Base-by-base conservation (phyloP, 75 land plant genomes). In the Cupressus sempervirens region DNA sequence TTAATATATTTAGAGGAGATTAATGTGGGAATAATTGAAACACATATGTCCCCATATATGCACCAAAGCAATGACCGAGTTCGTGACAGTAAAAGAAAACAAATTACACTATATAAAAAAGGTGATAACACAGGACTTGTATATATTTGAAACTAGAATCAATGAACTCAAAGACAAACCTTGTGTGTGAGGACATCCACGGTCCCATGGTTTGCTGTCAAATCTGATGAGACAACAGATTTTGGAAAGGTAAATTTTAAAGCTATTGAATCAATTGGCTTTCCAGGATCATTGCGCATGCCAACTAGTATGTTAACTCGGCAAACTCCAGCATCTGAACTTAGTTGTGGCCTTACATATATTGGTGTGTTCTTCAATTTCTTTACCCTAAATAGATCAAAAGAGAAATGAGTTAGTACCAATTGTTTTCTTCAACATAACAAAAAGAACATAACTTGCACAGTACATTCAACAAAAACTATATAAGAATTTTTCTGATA, bases 331-430 rank as follows among this genome's bases (percentile, higher is more conserved):
- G 88, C 90, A 87, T 92, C 92, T 38, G 94, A 94, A 34, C 92
- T 93, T 30, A 98, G 81, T 86, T 98, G 99, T 43, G 98, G 99
- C 84, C 91, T 94, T 76, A 98, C 98, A 88, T 96, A 95, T 23
- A 95, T 86, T 68, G 97, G 94, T 67, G 89, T 91, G 65, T 90
- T 94, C 88, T 94, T 94, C 87, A 95, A 65, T 38, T 88, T 88
- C 86, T 90, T 92, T 56, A 92, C 88, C 84, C 92, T 93, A 90
- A 68, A 87, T 83, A 16, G 36, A 86, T 54, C 35, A 43, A 58
- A 30, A 79, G 2, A 26, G 41, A 23, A 79, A 79, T 13, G 0
- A n/a, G 29, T 45, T 79, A 43, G 81, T n/a, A 43, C 81, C 81
- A 79, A 77, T 41, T 9, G 30, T 77, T 77, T 43, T n/a, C 29